phyloP scores from a whole-genome alignment of 257 asterid species.

The Dorcoceras hygrometricum region DNA sequence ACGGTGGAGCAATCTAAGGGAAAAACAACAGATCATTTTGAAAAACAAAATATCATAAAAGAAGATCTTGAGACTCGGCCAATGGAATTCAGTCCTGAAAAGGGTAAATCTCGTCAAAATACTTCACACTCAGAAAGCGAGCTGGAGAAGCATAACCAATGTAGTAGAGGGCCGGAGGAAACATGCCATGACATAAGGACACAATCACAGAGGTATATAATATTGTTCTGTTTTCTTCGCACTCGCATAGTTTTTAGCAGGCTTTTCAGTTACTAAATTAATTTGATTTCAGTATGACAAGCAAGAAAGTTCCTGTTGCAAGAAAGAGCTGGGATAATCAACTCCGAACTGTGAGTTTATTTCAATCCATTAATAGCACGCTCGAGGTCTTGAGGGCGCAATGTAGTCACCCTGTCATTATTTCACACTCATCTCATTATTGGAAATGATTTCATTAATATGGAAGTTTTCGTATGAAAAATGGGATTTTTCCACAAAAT shows the following conservation, averaged over 20 bases:
- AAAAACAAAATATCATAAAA: slow-evolving; percentile 32
- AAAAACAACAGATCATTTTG: slow-evolving; percentile 32
- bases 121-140: slow-evolving; percentile 35
- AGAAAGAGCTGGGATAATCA: slow-evolving; percentile 33
- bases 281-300: slow-evolving; percentile 38
- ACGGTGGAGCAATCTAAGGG: slow-evolving; percentile 32
- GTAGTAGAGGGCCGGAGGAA: slow-evolving; percentile 29
- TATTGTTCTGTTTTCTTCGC: slow-evolving; percentile 20
- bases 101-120: slow-evolving; percentile 35
- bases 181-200: slow-evolving; percentile 36
- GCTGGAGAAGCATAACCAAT: slow-evolving; percentile 29
- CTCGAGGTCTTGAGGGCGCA: not conserved
- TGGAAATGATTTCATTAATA: not conserved
- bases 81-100: slow-evolving; percentile 38
- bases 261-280: slow-evolving; percentile 25
- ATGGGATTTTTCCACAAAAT: too few species aligned
- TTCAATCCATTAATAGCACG: slow-evolving; percentile 1
- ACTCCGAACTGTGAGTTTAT: slow-evolving; percentile 57
- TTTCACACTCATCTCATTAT: not conserved
- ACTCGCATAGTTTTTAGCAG: slow-evolving; percentile 4
- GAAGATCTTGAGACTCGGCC: slow-evolving; percentile 43
- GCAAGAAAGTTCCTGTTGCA: slow-evolving; percentile 33
- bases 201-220: slow-evolving; percentile 47
- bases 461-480: too few species aligned
- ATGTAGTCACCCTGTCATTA: not conserved